Percentiles rank a stretch among this genome's conserved stretches.
Evolutionary conservation across 2,329 filamentous ascomycete species (phyloP).

Genomic region (Scedosporium apiospermum): DNA sequence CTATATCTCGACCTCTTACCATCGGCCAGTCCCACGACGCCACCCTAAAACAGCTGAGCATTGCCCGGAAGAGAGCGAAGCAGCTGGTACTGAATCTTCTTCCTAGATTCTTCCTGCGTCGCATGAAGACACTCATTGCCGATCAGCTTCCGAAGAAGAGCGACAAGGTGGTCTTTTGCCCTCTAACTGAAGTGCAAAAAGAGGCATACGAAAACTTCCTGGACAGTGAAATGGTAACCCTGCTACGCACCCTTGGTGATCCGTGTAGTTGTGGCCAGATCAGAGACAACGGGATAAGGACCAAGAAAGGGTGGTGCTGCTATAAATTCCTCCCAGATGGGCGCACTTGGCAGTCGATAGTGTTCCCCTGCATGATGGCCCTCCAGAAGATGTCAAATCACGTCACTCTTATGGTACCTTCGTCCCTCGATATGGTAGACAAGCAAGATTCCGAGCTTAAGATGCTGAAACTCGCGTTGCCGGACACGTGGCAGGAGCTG

Average conservation of each 20-base stretch:
- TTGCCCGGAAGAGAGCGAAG: slow-evolving; percentile 70
- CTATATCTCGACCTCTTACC: slow-evolving; percentile 70
- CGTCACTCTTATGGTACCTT: slow-evolving; percentile 75
- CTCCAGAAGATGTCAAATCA: slow-evolving; percentile 89
- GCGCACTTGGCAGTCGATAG: slow-evolving; percentile 60
- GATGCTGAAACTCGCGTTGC: slow-evolving; percentile 64
- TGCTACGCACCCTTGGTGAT: slow-evolving; percentile 59
- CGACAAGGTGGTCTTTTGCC: slow-evolving; percentile 91
- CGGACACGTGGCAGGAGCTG: slow-evolving; percentile 63
- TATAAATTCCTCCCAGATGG: slow-evolving; percentile 48
- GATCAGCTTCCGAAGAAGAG: slow-evolving; percentile 91
- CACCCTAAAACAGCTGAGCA: slow-evolving; percentile 70
- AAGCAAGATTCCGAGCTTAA: slow-evolving; percentile 72
- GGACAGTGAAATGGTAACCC: slow-evolving; percentile 54
- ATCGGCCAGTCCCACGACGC: slow-evolving; percentile 90
- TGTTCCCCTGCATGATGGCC: slow-evolving; percentile 76
- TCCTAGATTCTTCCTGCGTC: slow-evolving; percentile 79
- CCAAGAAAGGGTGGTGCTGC: slow-evolving; percentile 70
- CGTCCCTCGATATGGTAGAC: slow-evolving; percentile 49
- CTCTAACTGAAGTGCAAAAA: slow-evolving; percentile 70
- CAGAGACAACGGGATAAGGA: neutral
- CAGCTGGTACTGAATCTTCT: slow-evolving; percentile 81
- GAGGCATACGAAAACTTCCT: slow-evolving; percentile 77
- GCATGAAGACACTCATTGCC: slow-evolving; percentile 88
- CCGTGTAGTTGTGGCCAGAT: slow-evolving; percentile 62